Evolutionary conservation across 1,284 basidiomycete genomes (phyloP).

Genomic region (Mycosarcoma mackinlayi): DNA sequence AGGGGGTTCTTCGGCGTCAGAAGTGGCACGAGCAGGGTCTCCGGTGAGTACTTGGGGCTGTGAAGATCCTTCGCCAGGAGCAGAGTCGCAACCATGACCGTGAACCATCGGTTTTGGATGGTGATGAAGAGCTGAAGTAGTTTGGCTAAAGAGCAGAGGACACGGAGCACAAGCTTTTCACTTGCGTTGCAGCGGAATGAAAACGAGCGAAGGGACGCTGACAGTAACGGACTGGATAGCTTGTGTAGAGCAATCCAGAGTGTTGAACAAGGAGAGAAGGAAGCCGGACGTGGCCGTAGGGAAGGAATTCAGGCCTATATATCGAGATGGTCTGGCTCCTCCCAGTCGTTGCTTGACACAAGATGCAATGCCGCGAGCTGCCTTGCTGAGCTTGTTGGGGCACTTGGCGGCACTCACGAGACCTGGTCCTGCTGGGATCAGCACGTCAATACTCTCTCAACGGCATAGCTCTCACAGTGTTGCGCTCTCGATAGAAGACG

Average conservation of each 20-base stretch:
- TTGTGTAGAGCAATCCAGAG: slow-evolving; percentile 27
- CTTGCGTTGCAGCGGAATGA: slow-evolving; percentile 9
- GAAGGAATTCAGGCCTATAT: slow-evolving; percentile 12
- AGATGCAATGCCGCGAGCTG: too few species aligned
- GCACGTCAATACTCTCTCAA: too few species aligned
- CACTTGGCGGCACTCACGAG: slow-evolving; percentile 5
- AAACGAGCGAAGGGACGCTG: slow-evolving; percentile 7
- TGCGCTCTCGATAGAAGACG: not conserved
- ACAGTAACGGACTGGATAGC: slow-evolving; percentile 23
- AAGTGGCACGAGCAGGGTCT: slow-evolving; percentile 34
- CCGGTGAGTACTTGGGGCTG: slow-evolving; percentile 44
- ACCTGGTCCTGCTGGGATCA: too few species aligned
- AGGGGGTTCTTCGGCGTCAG: slow-evolving; percentile 54
- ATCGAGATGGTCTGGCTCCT: not conserved
- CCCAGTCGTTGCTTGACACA: not conserved
- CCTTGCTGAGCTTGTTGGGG: not conserved
- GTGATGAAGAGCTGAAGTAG: slow-evolving; percentile 1
- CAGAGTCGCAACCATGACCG: slow-evolving; percentile 47
- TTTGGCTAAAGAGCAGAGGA: slow-evolving; percentile 12
- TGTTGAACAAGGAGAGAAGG: slow-evolving; percentile 8
- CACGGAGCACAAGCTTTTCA: slow-evolving; percentile 10
- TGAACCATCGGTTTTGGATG: slow-evolving; percentile 52
- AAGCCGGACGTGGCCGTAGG: not conserved
- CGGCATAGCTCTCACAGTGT: too few species aligned
- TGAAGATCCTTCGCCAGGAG: slow-evolving; percentile 55